These are phyloP conservation scores for Russula vinacea DNA, from an alignment of 768 basidiomycete species.

Conservation along the genomic window DNA sequence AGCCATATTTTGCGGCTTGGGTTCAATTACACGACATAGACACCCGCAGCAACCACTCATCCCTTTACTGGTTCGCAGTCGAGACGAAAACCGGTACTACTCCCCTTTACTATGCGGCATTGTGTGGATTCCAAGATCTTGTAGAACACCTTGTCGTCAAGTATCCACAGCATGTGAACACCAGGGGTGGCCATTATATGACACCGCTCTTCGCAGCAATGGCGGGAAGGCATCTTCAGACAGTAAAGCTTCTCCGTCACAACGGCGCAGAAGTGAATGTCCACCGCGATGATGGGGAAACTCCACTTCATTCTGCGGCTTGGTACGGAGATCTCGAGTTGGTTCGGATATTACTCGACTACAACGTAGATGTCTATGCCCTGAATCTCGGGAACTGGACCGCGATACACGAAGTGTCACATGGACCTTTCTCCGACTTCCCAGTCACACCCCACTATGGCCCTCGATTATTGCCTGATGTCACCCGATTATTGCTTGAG, in stretches of 20 bases:
- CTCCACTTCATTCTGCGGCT: neutral
- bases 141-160: neutral
- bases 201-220: neutral
- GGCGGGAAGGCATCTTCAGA: neutral
- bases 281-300: rapidly evolving
- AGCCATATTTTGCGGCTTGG: slow-evolving; percentile 1
- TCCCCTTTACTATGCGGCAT: neutral
- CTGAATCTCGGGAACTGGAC: neutral
- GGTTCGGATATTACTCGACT: neutral
- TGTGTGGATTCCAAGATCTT: neutral
- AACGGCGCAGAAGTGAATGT: neutral
- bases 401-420: neutral
- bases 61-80: neutral
- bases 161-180: neutral
- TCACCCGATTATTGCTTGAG: neutral
- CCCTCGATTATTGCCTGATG: neutral
- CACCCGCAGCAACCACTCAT: neutral
- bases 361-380: neutral
- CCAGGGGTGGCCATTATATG: neutral
- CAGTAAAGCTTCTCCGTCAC: neutral
- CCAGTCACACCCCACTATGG: neutral
- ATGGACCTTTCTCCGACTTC: neutral
- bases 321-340: neutral
- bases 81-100: neutral
- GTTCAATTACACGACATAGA: neutral